phyloP scores from a whole-genome alignment of 768 basidiomycete species.

The Tricholoma bakamatsutake region DNA sequence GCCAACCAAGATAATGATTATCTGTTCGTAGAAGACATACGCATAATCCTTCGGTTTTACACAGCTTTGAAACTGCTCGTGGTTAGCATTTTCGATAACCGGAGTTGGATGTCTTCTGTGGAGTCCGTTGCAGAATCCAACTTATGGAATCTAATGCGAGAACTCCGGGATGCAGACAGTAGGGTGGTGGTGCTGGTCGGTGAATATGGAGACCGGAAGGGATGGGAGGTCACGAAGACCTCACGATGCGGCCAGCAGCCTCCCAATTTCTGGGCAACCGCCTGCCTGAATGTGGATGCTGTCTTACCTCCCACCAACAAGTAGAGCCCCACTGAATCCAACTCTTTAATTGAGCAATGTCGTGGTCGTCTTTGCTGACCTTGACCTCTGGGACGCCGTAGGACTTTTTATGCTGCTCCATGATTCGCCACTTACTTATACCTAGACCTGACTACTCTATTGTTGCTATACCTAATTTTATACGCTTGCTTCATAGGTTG shows the following conservation, averaged over 20 bases:
- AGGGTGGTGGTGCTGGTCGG: constrained; percentile 21
- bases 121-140: constrained; percentile 16
- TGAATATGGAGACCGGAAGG: constrained; percentile 19
- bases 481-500: too few species aligned
- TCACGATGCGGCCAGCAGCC: constrained; percentile 14
- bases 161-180: constrained; percentile 15
- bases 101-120: constrained; percentile 8
- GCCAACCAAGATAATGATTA: constrained; percentile 38
- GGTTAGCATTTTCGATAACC: constrained; percentile 24
- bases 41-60: constrained; percentile 20
- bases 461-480: too few species aligned
- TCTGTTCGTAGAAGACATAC: constrained; percentile 28
- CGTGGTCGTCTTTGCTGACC: too few species aligned
- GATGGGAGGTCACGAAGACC: constrained; percentile 10
- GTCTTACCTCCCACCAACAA: too few species aligned
- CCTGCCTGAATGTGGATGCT: neutral
- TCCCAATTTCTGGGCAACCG: constrained; percentile 15
- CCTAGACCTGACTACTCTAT: too few species aligned
- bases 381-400: too few species aligned
- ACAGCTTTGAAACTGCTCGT: constrained; percentile 29
- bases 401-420: too few species aligned
- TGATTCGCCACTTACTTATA: too few species aligned
- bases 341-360: too few species aligned
- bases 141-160: constrained; percentile 21
- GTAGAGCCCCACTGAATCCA: too few species aligned